Evolutionary conservation across 73 alveolate species (phyloP).

Genomic region (Breviolum minutum): DNA sequence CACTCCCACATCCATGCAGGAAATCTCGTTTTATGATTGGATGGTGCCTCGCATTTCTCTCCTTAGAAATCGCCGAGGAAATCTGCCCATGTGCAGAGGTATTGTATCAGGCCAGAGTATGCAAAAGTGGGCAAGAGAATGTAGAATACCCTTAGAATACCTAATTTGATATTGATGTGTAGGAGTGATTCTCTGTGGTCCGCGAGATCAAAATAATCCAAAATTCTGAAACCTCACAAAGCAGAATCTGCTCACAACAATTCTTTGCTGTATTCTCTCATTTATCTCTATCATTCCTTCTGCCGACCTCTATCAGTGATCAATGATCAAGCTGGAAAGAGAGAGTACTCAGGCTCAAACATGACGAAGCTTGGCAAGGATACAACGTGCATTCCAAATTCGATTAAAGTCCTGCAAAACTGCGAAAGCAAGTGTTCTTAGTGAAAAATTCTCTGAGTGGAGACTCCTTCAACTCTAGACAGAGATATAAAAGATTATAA

Average conservation of each 20-base stretch:
- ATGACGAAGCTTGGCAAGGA: constrained; percentile 43
- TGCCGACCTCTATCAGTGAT: not conserved
- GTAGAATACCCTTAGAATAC: not conserved
- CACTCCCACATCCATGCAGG: not conserved
- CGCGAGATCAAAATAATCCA: too few species aligned
- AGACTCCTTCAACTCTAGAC: not conserved
- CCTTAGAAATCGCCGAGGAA: not conserved
- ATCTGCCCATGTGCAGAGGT: too few species aligned
- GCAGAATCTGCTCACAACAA: too few species aligned
- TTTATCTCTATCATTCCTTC: not conserved
- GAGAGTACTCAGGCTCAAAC: not conserved
- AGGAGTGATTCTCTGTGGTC: not conserved
- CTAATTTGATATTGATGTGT: too few species aligned
- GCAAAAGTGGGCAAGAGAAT: not conserved
- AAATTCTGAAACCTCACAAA: too few species aligned
- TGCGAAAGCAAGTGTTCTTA: not conserved
- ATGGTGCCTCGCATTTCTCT: constrained; percentile 76
- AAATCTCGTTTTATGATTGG: too few species aligned
- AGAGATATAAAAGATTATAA: not conserved
- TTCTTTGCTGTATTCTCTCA: not conserved
- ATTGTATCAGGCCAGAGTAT: not conserved
- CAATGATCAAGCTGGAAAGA: not conserved
- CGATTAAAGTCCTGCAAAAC: constrained; percentile 18
- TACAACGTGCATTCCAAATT: constrained; percentile 46
- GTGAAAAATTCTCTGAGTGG: not conserved